phyloP scores from a whole-genome alignment of 306 rosid species.

The Vigna angularis region DNA sequence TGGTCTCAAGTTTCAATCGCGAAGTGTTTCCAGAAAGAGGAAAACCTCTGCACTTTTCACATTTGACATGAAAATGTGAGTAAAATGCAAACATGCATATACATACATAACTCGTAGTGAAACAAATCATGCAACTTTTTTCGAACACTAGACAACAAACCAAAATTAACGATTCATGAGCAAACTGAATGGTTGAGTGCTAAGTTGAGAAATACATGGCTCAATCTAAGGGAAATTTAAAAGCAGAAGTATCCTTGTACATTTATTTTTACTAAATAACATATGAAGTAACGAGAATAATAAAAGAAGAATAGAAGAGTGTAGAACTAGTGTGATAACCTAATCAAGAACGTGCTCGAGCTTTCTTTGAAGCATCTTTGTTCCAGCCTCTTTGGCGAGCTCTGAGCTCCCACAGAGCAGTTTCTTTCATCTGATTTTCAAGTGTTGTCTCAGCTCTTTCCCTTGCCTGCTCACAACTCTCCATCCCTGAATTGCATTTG shows the following conservation, averaged over 20 bases:
- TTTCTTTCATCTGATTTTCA: conserved; percentile 52
- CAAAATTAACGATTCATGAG: conserved; percentile 25
- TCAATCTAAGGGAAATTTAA: not conserved
- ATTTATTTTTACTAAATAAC: conserved; percentile 42
- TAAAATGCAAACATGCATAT: not conserved
- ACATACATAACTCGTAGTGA: not conserved
- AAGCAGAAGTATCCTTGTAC: conserved; percentile 25
- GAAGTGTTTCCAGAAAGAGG: not conserved
- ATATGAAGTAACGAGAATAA: conserved; percentile 25
- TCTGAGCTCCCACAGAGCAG: conserved; percentile 65
- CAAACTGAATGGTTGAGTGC: not conserved
- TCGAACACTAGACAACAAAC: not conserved
- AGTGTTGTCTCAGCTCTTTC: conserved; percentile 59
- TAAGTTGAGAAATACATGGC: conserved; percentile 1
- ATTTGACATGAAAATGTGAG: not conserved
- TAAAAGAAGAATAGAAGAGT: not conserved
- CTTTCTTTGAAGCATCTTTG: conserved; percentile 34
- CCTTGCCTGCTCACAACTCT: conserved; percentile 62
- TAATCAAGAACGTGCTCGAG: conserved; percentile 27
- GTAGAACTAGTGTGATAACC: not conserved
- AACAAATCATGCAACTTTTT: not conserved
- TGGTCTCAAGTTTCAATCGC: too few species aligned
- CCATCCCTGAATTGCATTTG: conserved; percentile 70
- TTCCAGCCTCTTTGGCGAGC: conserved; percentile 68
- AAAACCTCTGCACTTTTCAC: not conserved